Evolutionary conservation across 2,329 filamentous ascomycete genomes (phyloP), one percentile per base, ranked within the genome.

Genomic region (Aspergillus fructus): DNA sequence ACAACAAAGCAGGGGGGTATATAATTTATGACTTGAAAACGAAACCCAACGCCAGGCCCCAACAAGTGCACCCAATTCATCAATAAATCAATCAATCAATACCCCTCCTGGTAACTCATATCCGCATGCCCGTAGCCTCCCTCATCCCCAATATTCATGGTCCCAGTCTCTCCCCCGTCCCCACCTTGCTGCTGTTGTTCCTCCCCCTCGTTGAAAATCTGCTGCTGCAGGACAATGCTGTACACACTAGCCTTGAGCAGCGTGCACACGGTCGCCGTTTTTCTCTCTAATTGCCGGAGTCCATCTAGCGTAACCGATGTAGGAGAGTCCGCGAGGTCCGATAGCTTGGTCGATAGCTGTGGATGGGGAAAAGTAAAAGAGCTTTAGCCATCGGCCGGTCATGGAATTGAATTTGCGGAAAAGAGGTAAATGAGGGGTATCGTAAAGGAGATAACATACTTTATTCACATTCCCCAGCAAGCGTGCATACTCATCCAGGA

Each of bases 221-320:
- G 91, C 83, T 97, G 93, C 83, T 99, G 93, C 79, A 99, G 76
- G 60, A 99, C 93, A 79, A 99, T 99, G 72, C 90, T 96, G 79
- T 99, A 99, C 62, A 99, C 94, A 75, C 93, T 97, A 17, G 94
- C 93, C 80, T 99, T 99, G 71, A 99, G 83, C 71, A 97, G 77
- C 61, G 94, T 99, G 76, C 96, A 97, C 21, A 97, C 93, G 54
- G 96, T 81, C 65, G 91, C 92, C 43, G 93, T 97, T 81, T 97
- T 97, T 66, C 94, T 83, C 80, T 99, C 94, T 54, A 99, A 81
- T 43, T 93, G 88, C 53, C 94, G 83, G 66, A 99, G 81, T 8
- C 90, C 89, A 74, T 99, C 91, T 9, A 79, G 71, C 6, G 89
- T 88, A 21, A 91, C 88, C 0, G 93, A 89, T 85, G 87, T 62